Evolutionary conservation across 305 asterid species (phyloP).

Genomic region (Fraxinus latifolia): DNA sequence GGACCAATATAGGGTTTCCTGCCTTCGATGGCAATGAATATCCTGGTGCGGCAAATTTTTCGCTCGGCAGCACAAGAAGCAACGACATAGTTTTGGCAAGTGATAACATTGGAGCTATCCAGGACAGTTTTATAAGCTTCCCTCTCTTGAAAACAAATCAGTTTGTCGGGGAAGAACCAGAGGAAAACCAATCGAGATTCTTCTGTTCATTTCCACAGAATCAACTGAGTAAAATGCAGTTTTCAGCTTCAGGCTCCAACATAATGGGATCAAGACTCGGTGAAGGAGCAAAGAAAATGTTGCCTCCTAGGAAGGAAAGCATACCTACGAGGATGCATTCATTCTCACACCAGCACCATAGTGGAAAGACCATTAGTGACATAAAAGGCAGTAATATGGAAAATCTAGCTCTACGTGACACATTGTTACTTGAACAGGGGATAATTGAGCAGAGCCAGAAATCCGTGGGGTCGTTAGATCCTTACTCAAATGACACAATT

Average conservation of each 20-base stretch:
- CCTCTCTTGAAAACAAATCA: constrained; percentile 26
- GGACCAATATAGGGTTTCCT: constrained; percentile 23
- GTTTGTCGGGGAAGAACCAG: constrained; percentile 19
- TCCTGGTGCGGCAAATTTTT: constrained; percentile 22
- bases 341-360: constrained; percentile 31
- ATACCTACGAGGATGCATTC: constrained; percentile 19
- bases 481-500: constrained; percentile 56
- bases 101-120: constrained; percentile 25
- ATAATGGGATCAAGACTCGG: constrained; percentile 23
- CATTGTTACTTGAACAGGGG: constrained; percentile 28
- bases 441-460: constrained; percentile 22
- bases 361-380: constrained; percentile 48
- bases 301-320: neutral
- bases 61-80: constrained; percentile 24
- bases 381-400: constrained; percentile 20
- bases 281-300: constrained; percentile 10
- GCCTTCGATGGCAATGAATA: constrained; percentile 27
- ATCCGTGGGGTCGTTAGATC: constrained; percentile 38
- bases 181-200: constrained; percentile 22
- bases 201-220: constrained; percentile 34
- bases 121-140: constrained; percentile 18
- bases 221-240: constrained; percentile 34
- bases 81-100: constrained; percentile 13
- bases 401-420: constrained; percentile 15
- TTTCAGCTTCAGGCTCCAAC: constrained; percentile 29